Evolutionary conservation across 495 filamentous ascomycete species (phyloP).

Genomic region (Hypoxylon crocopeplum): DNA sequence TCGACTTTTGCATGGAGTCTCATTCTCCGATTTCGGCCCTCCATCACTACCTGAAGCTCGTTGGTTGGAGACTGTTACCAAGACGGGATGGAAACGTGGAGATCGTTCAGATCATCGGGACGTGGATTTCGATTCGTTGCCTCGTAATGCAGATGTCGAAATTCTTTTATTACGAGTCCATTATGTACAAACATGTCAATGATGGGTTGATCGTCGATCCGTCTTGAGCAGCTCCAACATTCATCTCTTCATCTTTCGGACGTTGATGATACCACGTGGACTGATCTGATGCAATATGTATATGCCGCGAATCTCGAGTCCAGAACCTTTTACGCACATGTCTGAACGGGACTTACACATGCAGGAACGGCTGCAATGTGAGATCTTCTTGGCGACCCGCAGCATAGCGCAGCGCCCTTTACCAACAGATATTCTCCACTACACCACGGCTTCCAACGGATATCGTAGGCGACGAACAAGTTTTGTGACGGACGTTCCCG

Average conservation of each 20-base stretch:
- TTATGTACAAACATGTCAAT: constrained; percentile 11
- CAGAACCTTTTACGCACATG: constrained; percentile 8
- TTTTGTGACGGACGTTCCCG: constrained; percentile 1
- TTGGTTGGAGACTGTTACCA: neutral
- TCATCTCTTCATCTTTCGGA: constrained; percentile 15
- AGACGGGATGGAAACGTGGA: neutral
- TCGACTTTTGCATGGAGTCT: no score
- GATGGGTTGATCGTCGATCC: no score
- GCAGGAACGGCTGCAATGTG: constrained; percentile 33
- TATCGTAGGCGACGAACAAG: constrained; percentile 4
- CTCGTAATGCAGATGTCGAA: neutral
- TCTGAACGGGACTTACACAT: constrained; percentile 18
- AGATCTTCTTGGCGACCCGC: constrained; percentile 29
- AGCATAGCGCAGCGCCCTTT: neutral
- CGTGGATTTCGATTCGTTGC: neutral
- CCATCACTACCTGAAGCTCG: neutral
- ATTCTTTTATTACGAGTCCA: constrained; percentile 2
- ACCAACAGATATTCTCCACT: constrained; percentile 1
- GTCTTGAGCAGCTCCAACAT: no score
- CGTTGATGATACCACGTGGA: constrained; percentile 33
- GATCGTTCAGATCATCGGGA: no score
- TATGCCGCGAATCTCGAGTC: constrained; percentile 10
- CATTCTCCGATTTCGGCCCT: constrained; percentile 24
- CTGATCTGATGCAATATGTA: constrained; percentile 16
- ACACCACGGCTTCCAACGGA: constrained; percentile 23